Evolutionary conservation across 2,329 filamentous ascomycete species (phyloP).

Genomic region (Fusarium kyushuense): DNA sequence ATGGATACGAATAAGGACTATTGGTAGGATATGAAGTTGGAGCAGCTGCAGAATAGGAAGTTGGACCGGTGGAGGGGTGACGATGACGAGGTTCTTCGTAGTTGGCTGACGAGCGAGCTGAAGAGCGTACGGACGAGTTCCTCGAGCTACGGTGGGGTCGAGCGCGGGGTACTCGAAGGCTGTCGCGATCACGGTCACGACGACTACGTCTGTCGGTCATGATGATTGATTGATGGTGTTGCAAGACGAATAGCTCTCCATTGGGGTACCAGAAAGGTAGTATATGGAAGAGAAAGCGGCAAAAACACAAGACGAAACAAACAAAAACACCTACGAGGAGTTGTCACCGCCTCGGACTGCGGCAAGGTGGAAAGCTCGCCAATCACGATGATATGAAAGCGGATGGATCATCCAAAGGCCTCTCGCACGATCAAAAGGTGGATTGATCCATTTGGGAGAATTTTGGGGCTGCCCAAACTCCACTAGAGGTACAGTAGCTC

Average conservation of each 20-base stretch:
- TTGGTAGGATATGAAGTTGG: neutral
- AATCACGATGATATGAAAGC: conserved; percentile 41
- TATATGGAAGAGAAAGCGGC: neutral
- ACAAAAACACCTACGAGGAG: conserved; percentile 3
- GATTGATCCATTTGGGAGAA: conserved; percentile 37
- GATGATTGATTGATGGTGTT: conserved; percentile 21
- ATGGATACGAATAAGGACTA: conserved; percentile 16
- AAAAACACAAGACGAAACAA: neutral
- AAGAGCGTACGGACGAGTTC: conserved; percentile 46
- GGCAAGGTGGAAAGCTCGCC: conserved; percentile 35
- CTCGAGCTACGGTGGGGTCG: conserved; percentile 36
- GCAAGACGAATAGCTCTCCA: conserved; percentile 17
- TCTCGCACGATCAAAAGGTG: conserved; percentile 36
- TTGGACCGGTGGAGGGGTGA: neutral
- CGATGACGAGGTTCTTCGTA: conserved; percentile 42
- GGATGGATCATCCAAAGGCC: conserved; percentile 33
- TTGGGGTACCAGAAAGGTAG: neutral
- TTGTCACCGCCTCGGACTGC: conserved; percentile 35
- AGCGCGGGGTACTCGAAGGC: conserved; percentile 48
- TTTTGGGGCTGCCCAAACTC: conserved; percentile 10
- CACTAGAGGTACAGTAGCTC: conserved; percentile 1
- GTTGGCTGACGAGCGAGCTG: conserved; percentile 44
- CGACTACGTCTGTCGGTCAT: conserved; percentile 47
- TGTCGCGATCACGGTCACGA: conserved; percentile 34
- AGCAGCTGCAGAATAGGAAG: conserved; percentile 3